These are phyloP conservation scores for Biancaea sappan DNA, from an alignment of 306 rosid genomes.

Conservation along the genomic window DNA sequence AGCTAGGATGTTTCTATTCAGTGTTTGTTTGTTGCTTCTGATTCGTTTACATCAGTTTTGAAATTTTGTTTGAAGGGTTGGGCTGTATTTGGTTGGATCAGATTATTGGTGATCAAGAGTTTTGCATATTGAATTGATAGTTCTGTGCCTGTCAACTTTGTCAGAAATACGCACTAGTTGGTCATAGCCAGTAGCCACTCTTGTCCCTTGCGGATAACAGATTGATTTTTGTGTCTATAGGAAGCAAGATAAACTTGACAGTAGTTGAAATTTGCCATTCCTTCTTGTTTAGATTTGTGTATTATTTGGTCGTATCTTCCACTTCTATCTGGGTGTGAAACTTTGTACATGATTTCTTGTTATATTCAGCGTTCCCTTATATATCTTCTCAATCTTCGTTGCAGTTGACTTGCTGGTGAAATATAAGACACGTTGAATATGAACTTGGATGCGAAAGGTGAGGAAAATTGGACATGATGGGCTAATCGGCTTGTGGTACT, in stretches of 20 bases:
- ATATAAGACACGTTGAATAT: conserved; percentile 18
- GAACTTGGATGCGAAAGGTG: conserved; percentile 19
- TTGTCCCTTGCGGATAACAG: conserved; percentile 32
- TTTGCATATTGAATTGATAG: conserved; percentile 28
- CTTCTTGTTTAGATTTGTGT: conserved; percentile 21
- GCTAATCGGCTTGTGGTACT: background rate
- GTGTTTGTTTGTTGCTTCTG: conserved; percentile 30
- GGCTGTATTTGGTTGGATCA: conserved; percentile 20
- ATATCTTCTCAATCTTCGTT: conserved; percentile 19
- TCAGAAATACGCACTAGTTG: conserved; percentile 18
- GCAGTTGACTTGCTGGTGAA: conserved; percentile 19
- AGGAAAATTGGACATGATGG: conserved; percentile 34
- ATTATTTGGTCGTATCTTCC: conserved; percentile 14
- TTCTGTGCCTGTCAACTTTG: conserved; percentile 19
- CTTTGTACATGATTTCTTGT: conserved; percentile 18
- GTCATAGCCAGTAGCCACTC: conserved; percentile 31
- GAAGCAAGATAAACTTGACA: conserved; percentile 31
- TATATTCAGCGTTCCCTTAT: background rate
- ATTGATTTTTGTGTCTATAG: conserved; percentile 15
- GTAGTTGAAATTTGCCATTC: conserved; percentile 13
- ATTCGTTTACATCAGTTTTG: conserved; percentile 18
- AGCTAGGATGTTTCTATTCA: background rate
- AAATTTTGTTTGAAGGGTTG: conserved; percentile 34
- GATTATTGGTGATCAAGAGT: conserved; percentile 21
- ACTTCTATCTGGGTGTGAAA: conserved; percentile 7